Percentiles rank a stretch among this genome's conserved stretches.
These are phyloP conservation scores for Podila epicladia DNA, from an alignment of 192 early-diverging fungal genomes.

Conservation along the genomic window DNA sequence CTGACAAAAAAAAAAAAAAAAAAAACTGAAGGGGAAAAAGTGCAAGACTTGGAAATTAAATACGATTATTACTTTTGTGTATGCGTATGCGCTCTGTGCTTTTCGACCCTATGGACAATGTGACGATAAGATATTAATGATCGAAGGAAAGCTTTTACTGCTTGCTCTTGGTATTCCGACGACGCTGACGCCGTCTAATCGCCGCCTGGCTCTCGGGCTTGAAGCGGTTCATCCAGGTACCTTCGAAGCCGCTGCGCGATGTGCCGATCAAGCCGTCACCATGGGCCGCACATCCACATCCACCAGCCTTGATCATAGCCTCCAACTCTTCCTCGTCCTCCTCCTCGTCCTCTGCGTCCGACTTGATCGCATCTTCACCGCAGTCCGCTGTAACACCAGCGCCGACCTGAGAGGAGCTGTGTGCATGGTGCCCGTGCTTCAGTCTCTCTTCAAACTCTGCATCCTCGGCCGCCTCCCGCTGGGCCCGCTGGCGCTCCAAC, in stretches of 20 bases:
- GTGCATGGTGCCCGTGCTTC: neutral
- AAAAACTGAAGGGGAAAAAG: too few species aligned
- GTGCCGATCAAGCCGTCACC: conserved; percentile 37
- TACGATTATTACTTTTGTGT: too few species aligned
- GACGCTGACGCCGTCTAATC: conserved; percentile 28
- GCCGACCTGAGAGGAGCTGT: neutral
- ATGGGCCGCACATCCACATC: conserved; percentile 48
- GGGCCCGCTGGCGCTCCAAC: neutral
- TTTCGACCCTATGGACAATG: too few species aligned
- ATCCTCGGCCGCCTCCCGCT: neutral
- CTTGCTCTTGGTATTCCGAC: conserved; percentile 16
- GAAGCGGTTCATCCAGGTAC: conserved; percentile 48
- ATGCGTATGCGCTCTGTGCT: too few species aligned
- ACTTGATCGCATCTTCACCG: neutral
- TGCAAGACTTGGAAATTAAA: too few species aligned
- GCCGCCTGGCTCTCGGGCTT: conserved; percentile 24
- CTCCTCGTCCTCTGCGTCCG: conserved; percentile 16
- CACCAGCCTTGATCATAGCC: conserved; percentile 46
- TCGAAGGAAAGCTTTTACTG: neutral
- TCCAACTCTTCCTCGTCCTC: conserved; percentile 38
- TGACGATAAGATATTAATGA: too few species aligned
- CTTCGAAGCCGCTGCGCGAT: conserved; percentile 33
- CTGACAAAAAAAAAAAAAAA: too few species aligned
- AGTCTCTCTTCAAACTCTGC: neutral
- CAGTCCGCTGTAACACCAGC: neutral